Evolutionary conservation across 164 flowering plant genomes (phyloP).

Genomic region (Platanus orientalis): DNA sequence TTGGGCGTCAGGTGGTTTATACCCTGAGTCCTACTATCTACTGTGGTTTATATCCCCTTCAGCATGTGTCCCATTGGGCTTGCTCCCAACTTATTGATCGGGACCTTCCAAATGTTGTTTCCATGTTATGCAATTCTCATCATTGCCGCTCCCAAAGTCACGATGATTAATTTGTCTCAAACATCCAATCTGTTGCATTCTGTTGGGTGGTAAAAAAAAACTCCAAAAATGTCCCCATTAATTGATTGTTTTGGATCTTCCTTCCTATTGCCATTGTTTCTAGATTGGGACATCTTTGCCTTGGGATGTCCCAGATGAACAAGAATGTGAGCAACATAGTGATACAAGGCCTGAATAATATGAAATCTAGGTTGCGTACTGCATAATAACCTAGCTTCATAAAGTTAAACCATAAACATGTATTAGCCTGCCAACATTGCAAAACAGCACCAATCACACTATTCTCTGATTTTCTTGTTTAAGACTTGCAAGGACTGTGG

Average conservation of each 20-base stretch:
- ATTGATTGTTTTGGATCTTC: not conserved
- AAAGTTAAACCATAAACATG: not conserved
- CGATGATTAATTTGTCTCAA: not conserved
- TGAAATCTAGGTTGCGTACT: too few species aligned
- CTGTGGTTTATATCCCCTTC: too few species aligned
- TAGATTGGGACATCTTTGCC: too few species aligned
- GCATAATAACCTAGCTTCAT: too few species aligned
- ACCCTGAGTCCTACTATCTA: too few species aligned
- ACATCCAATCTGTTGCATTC: not conserved
- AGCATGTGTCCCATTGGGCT: too few species aligned
- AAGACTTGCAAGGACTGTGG: constrained; percentile 88
- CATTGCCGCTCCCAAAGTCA: not conserved
- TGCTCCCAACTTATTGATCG: too few species aligned
- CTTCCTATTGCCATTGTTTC: not conserved
- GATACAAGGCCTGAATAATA: too few species aligned
- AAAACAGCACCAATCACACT: not conserved
- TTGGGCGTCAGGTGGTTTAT: too few species aligned
- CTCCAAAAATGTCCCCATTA: not conserved
- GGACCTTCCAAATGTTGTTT: not conserved
- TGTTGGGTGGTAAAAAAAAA: not conserved
- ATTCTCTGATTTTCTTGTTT: constrained; percentile 1
- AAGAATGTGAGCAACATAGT: too few species aligned
- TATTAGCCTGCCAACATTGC: too few species aligned
- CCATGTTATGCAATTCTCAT: not conserved
- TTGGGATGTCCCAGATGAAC: not conserved